phyloP scores from a whole-genome alignment of 2,329 filamentous ascomycete genomes.

The Cladosporium halotolerans region DNA sequence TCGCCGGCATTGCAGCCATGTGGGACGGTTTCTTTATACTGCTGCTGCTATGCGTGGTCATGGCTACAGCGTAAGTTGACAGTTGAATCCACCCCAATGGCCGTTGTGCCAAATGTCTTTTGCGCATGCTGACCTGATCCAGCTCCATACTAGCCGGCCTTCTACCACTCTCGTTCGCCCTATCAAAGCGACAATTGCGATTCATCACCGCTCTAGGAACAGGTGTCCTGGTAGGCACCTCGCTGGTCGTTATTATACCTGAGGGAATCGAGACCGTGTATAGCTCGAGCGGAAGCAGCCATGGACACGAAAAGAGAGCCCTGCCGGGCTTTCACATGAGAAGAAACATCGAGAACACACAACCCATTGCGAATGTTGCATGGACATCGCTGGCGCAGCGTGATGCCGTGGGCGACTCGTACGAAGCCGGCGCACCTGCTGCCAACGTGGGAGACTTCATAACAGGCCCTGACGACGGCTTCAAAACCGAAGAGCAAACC shows the following conservation, averaged over 20 bases:
- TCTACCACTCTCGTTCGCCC: constrained; percentile 78
- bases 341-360: not conserved
- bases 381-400: not conserved
- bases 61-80: constrained; percentile 54
- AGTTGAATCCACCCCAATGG: constrained; percentile 10
- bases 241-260: constrained; percentile 93
- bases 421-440: not conserved
- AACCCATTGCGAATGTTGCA: constrained; percentile 1
- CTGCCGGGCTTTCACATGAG: not conserved
- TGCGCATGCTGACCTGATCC: constrained; percentile 16
- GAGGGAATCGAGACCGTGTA: constrained; percentile 92
- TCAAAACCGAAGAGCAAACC: constrained; percentile 13
- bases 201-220: constrained; percentile 88
- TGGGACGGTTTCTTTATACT: constrained; percentile 61
- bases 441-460: constrained; percentile 12
- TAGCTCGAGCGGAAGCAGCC: constrained; percentile 37
- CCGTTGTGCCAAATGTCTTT: not conserved
- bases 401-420: not conserved
- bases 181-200: constrained; percentile 80
- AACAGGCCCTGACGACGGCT: constrained; percentile 29
- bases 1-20: constrained; percentile 29
- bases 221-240: constrained; percentile 89
- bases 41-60: constrained; percentile 58
- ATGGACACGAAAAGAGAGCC: constrained; percentile 16
- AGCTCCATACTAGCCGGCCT: constrained; percentile 93